phyloP scores from a whole-genome alignment of 495 filamentous ascomycete species.

The Aeminium ludgeri region DNA sequence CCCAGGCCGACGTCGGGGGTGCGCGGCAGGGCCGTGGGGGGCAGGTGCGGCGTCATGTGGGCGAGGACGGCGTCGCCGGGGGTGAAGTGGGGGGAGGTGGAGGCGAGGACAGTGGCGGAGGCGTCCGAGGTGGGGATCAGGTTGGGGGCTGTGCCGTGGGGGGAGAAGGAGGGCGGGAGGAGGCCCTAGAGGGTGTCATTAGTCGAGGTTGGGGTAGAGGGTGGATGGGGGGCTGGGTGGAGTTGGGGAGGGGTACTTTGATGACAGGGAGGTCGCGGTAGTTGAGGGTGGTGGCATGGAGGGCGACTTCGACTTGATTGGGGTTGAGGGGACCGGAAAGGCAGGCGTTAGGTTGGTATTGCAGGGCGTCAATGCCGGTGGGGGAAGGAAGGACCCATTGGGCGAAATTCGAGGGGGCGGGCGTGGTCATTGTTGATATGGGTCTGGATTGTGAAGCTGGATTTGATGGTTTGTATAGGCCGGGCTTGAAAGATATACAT shows the following conservation, averaged over 20 bases:
- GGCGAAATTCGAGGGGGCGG: background rate
- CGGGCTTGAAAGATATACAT: too few species aligned
- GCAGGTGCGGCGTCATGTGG: conserved; percentile 1
- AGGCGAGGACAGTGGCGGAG: conserved; percentile 17
- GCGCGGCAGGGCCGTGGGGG: conserved; percentile 2
- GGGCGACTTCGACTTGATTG: background rate
- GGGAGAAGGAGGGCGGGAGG: conserved; percentile 5
- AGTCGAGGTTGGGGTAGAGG: background rate
- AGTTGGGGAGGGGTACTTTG: background rate
- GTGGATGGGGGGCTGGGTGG: background rate
- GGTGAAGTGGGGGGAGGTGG: conserved; percentile 6
- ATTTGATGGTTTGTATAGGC: too few species aligned
- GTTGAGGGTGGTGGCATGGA: conserved; percentile 17
- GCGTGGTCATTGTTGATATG: background rate
- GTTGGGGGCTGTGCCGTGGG: background rate
- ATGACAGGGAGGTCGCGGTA: conserved; percentile 13
- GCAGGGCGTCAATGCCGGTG: conserved; percentile 1
- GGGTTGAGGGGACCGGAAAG: background rate
- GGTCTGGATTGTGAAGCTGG: too few species aligned
- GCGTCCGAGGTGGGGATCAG: conserved; percentile 20
- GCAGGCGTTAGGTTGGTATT: background rate
- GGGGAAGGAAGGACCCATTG: conserved; percentile 3
- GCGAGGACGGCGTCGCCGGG: conserved; percentile 15
- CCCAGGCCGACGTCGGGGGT: conserved; percentile 8
- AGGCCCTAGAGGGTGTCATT: background rate